Evolutionary conservation across 139 green algal species (phyloP), one percentile per base, ranked within the genome.

Genomic region (Eudorina sp.): DNA sequence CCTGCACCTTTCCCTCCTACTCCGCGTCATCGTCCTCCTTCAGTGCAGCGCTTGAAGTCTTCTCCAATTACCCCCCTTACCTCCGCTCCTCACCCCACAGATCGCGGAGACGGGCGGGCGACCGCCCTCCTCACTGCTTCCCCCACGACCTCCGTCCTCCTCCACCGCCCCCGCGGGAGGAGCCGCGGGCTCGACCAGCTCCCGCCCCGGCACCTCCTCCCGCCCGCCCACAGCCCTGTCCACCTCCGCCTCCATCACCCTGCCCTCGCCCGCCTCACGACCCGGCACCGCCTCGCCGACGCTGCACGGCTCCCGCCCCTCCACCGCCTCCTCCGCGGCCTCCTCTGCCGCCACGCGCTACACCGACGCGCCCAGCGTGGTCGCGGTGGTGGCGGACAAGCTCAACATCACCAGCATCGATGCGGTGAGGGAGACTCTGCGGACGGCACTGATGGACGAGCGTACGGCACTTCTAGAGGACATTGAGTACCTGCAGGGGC

Each of bases 331-430:
- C 58, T 83, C 80, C 36, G 70, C 62, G 29, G 73, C 73, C 43
- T 81, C 73, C 73, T 81, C 73, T 7, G 25, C 73, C 45, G 45
- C 73, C 27, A 62, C 31, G 25, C 40, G 64, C 8, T 88, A 88
- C 82, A 88, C 82, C 6, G 82, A 88, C 34, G 82, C 82, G 19
- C 46, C 53, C 31, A 70, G 46, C 21, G 82, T 88, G 82, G 82
- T 88, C 23, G 82, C 82, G 11, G 31, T 25, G 1, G 82, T 88
- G 64, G 64, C 46, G 84, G 89, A 80, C 66, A 78, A 89, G 70
- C 78, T 93, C 29, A 93, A 85, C 53, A 23, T 93, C 13, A 72
- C 41, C 21, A 80, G 60, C 76, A 93, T 93, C 51, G 90, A 93
- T n/a, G 41, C 36, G 14, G 78, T 93, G 34, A 73, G 78, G n/a